Conservation (phyloP, 257 asterid species). For the Ilex aquifolium region DNA sequence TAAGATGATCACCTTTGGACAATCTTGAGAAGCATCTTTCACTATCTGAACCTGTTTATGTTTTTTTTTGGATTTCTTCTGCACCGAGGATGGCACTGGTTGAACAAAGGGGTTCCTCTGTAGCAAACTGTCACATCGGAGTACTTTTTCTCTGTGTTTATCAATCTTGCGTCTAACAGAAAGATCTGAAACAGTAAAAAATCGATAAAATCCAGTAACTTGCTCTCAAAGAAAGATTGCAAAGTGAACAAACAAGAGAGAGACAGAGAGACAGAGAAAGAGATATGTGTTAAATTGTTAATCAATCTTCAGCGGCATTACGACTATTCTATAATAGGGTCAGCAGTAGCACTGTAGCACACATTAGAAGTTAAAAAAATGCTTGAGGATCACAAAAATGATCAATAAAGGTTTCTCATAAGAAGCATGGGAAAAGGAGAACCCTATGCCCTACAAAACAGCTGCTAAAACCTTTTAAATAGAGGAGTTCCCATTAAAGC, state of each 20-base stretch:
- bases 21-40: constrained; percentile 21
- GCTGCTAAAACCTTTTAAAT: too few relatives aligned
- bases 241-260: too few relatives aligned
- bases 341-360: too few relatives aligned
- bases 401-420: too few relatives aligned
- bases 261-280: too few relatives aligned
- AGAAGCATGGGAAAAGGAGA: too few relatives aligned
- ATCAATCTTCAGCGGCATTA: too few relatives aligned
- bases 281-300: too few relatives aligned
- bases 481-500: not conserved
- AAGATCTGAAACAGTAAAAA: constrained; percentile 45
- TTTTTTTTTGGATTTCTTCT: constrained; percentile 50
- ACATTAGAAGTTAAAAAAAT: too few relatives aligned
- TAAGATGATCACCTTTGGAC: constrained; percentile 34
- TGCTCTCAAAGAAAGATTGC: not conserved
- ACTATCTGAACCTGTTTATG: constrained; percentile 30
- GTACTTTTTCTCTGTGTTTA: constrained; percentile 67
- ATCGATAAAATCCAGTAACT: not conserved
- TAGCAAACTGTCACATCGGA: constrained; percentile 67
- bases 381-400: too few relatives aligned
- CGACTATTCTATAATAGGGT: too few relatives aligned
- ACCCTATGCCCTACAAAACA: too few relatives aligned
- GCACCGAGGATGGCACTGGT: constrained; percentile 66
- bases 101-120: constrained; percentile 72
- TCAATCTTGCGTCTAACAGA: constrained; percentile 81